Base-by-base conservation (phyloP, 2,329 filamentous ascomycete species). In the Escovopsis sp. region DNA sequence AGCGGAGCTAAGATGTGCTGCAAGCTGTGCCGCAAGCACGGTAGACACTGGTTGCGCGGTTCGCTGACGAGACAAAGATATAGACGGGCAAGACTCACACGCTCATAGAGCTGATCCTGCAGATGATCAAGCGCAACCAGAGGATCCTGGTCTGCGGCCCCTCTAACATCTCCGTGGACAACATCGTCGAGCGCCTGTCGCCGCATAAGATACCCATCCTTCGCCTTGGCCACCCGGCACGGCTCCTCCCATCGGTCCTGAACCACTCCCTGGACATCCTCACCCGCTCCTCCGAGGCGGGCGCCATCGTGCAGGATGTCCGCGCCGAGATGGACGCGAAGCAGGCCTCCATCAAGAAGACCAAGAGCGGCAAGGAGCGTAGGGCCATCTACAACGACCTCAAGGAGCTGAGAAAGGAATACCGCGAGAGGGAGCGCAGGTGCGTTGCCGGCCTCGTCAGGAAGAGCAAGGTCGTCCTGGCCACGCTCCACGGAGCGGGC, bases 151-250 rank as follows among this genome's bases (percentile, higher is more conserved):
- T 96, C n/a, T 96, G 91, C 54, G 91, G 89, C 0, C 91, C 91
- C 0, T 94, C 86, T 28, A 98, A 98, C 58, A 88, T 98, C 52
- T 91, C 86, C 0, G 91, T 98, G 1, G 91, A 98, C 70, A 98
- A 98, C 56, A 94, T 98, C 45, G 88, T 95, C 8, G 91, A 98
- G 62, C 79, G 91, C 7, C 73, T 96, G 2, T 77, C 87, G 2
- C 78, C 84, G 0, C 83, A 88, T 59, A 87, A 86, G 54, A 71
- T 95, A 1, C 82, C 86, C 0, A 86, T 96, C 53, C 74, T 96
- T 33, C 82, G 91, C 2, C 75, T 98, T 1, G 91, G 91, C 1
- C 91, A 98, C 60, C 91, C 91, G 0, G 91, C 91, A 1, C 80
- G 91, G 18, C 71, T 98, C 26, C 70, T 98, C 0, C 88, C 88